Conservation (phyloP, 2,329 filamentous ascomycete species). For the Beauveria sp. region DNA sequence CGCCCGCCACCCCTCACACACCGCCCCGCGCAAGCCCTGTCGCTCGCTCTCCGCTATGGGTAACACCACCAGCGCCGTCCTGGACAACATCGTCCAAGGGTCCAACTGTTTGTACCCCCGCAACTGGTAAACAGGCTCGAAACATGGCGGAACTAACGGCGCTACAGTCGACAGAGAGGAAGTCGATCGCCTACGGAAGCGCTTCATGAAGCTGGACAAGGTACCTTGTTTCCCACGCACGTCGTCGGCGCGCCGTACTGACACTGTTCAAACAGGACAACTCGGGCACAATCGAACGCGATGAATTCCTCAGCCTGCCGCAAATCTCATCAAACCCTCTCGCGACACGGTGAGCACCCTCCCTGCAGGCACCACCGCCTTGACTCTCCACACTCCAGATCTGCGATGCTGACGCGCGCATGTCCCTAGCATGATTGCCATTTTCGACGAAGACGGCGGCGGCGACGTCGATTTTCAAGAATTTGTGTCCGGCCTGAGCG, state of each 20-base stretch:
- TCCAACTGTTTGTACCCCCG: conserved; percentile 68
- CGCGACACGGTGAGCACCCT: conserved; percentile 66
- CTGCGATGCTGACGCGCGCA: neutral
- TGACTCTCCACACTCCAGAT: neutral
- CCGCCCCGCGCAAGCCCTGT: neutral
- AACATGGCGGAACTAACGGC: neutral
- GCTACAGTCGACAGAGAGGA: conserved; percentile 85
- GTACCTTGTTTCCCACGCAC: conserved; percentile 37
- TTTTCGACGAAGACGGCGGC: conserved; percentile 97
- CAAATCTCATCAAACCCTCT: conserved; percentile 98
- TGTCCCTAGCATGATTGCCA: conserved; percentile 80
- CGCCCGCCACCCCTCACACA: neutral
- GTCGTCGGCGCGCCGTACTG: neutral
- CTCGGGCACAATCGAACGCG: conserved; percentile 95
- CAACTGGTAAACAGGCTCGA: too few species aligned
- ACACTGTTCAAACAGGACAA: conserved; percentile 59
- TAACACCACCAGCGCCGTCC: conserved; percentile 63
- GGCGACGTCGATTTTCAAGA: conserved; percentile 98
- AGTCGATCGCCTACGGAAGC: conserved; percentile 88
- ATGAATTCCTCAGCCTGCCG: conserved; percentile 93
- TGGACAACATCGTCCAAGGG: conserved; percentile 93
- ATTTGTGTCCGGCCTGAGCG: conserved; percentile 89
- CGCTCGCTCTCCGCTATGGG: conserved; percentile 41
- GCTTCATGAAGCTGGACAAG: conserved; percentile 99
- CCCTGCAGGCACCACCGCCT: neutral